Conservation (phyloP, 208 protist species). For the Trichomonas tenax region DNA sequence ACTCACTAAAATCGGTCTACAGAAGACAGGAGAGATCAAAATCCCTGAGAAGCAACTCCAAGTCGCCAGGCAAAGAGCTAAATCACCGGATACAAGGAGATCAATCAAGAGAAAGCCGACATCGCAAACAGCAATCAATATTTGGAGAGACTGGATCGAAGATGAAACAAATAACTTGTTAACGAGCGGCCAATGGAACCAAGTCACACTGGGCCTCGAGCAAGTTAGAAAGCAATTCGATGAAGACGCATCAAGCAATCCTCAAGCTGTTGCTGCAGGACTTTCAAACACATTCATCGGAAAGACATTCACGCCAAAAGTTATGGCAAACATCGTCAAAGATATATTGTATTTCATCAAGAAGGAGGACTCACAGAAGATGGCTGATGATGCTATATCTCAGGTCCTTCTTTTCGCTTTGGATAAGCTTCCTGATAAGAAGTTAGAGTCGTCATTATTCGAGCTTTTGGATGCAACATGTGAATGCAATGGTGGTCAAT, state of each 20-base stretch:
- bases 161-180: neutral
- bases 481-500: neutral
- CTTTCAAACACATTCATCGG: neutral
- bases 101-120: neutral
- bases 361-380: neutral
- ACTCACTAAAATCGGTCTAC: neutral
- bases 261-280: neutral
- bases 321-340: neutral
- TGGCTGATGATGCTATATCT: neutral
- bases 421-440: constrained; percentile 1
- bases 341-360: neutral
- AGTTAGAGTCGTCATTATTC: neutral
- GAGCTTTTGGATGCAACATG: neutral
- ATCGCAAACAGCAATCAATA: neutral
- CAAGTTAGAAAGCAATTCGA: neutral
- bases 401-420: neutral
- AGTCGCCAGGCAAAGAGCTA: neutral
- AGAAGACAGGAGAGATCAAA: neutral
- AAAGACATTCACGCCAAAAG: constrained; percentile 16
- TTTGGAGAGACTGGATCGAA: neutral
- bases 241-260: neutral
- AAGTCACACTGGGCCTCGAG: neutral
- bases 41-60: neutral
- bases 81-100: neutral
- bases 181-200: neutral